A percentile compares a stretch with the other conserved stretches of the same genome.
phyloP scores from a whole-genome alignment of 192 early-diverging fungal species.

The Fimicolochytrium jonesii region DNA sequence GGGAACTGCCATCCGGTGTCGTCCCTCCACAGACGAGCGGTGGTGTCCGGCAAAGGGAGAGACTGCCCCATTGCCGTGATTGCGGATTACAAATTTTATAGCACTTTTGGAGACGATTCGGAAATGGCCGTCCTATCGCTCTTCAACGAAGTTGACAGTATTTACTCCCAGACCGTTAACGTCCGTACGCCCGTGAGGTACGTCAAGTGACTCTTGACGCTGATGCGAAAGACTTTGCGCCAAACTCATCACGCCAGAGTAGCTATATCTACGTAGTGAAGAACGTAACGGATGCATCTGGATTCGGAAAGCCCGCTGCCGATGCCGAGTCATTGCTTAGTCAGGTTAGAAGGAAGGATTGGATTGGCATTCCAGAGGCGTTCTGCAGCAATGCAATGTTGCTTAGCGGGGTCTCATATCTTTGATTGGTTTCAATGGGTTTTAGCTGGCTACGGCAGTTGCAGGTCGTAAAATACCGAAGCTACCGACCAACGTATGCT shows the following conservation, averaged over 20 bases:
- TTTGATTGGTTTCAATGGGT: neutral
- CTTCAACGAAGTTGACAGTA: slow-evolving; percentile 23
- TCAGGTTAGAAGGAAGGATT: too few relatives aligned
- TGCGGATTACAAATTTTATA: slow-evolving; percentile 19
- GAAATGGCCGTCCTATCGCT: slow-evolving; percentile 13
- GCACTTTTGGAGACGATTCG: slow-evolving; percentile 13
- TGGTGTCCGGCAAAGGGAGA: slow-evolving; percentile 5
- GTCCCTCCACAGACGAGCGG: neutral
- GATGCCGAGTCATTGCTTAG: neutral
- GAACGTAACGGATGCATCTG: slow-evolving; percentile 3
- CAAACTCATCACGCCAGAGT: neutral
- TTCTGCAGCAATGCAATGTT: too few relatives aligned
- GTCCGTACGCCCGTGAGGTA: slow-evolving; percentile 18
- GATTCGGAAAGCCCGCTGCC: slow-evolving; percentile 15
- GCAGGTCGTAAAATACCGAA: neutral
- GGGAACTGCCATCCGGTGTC: too few relatives aligned
- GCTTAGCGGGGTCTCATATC: neutral
- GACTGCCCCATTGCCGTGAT: slow-evolving; percentile 24
- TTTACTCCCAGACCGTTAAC: slow-evolving; percentile 10
- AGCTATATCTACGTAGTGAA: slow-evolving; percentile 26
- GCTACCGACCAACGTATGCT: slow-evolving; percentile 3
- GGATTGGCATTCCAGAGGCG: too few relatives aligned
- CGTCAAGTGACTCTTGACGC: neutral
- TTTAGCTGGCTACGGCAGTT: neutral
- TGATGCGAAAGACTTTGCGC: neutral